A percentile compares a stretch with the other conserved stretches of the same genome.
Conservation (phyloP, 2,329 filamentous ascomycete species). For the Bipolaris gigantea region DNA sequence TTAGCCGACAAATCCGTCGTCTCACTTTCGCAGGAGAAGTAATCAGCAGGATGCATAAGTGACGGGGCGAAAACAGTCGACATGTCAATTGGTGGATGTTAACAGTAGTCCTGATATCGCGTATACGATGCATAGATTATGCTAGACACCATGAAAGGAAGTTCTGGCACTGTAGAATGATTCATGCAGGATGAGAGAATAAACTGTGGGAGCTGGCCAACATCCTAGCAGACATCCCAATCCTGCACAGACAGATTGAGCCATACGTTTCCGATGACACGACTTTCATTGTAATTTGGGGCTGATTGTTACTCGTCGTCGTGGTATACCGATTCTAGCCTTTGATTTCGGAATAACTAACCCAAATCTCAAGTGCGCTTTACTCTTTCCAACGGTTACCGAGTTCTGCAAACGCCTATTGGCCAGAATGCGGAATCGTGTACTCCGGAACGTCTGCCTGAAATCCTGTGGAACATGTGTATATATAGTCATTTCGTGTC, state of each 20-base stretch:
- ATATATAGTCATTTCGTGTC: not conserved
- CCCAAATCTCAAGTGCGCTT: not conserved
- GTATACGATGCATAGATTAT: not conserved
- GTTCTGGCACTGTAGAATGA: not conserved
- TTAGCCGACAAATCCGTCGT: too few relatives aligned
- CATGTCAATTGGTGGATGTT: not conserved
- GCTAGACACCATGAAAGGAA: too few relatives aligned
- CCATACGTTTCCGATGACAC: not conserved
- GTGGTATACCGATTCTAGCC: not conserved
- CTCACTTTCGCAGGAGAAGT: not conserved
- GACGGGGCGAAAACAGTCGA: not conserved
- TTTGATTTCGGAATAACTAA: conserved; percentile 6
- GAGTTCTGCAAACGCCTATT: conserved; percentile 12
- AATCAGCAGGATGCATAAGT: not conserved
- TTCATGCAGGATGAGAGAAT: not conserved
- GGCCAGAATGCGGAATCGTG: not conserved
- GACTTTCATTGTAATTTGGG: not conserved
- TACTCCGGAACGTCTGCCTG: conserved; percentile 7
- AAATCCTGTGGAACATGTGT: not conserved
- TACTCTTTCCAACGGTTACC: conserved; percentile 5
- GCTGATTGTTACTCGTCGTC: not conserved
- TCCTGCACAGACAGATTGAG: not conserved
- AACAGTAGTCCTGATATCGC: not conserved
- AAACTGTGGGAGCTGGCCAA: too few relatives aligned
- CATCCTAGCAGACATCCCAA: not conserved